phyloP scores from a whole-genome alignment of 805 yeast genomes.

The Grigorovia jiainica region DNA sequence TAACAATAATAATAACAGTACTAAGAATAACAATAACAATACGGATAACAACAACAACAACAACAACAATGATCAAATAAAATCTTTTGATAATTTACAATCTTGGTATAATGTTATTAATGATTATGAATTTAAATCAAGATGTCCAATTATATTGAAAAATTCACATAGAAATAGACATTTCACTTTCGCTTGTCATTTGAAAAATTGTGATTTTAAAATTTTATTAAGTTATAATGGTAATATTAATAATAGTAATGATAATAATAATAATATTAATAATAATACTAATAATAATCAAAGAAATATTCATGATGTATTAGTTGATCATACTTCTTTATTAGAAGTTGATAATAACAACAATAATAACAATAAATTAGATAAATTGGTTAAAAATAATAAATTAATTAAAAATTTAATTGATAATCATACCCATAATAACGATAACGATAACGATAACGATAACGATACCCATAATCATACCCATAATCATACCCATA shows the following conservation, averaged over 20 bases:
- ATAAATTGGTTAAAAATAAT: neutral
- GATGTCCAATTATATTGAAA: constrained; percentile 29
- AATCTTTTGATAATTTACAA: constrained; percentile 20
- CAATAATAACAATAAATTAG: too few relatives aligned
- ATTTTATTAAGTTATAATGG: constrained; percentile 26
- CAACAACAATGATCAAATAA: constrained; percentile 16
- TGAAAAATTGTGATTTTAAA: constrained; percentile 27
- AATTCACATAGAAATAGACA: constrained; percentile 29
- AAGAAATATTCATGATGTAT: neutral
- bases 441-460: constrained; percentile 2
- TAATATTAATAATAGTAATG: neutral
- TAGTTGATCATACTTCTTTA: too few relatives aligned
- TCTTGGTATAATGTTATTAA: constrained; percentile 29
- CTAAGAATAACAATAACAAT: constrained; percentile 13
- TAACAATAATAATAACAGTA: neutral
- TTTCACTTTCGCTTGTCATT: constrained; percentile 30
- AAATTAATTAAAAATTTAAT: neutral
- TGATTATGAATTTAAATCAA: constrained; percentile 28
- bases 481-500: neutral
- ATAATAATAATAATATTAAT: neutral
- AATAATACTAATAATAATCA: neutral
- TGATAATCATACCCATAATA: neutral
- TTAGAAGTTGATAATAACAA: too few relatives aligned
- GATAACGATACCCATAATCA: neutral
- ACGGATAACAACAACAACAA: too few relatives aligned